A percentile compares a stretch with the other conserved stretches of the same genome.
phyloP scores from a whole-genome alignment of 257 asterid species.

The Petunia secreta region DNA sequence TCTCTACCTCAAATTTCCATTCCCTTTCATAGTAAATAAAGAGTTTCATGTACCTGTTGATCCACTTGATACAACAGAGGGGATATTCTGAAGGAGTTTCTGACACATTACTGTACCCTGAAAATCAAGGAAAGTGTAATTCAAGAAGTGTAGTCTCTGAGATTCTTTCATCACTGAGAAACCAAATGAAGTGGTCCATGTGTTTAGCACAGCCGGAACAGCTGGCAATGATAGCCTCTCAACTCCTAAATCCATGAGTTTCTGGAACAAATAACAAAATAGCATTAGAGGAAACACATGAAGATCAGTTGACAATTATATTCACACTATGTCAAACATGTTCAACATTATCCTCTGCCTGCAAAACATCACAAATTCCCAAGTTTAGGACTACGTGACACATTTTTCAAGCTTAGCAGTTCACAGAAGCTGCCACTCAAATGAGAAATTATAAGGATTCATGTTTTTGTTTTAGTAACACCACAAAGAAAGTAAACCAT shows the following conservation, averaged over 20 bases:
- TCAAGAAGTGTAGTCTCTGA: constrained; percentile 52
- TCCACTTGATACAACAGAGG: constrained; percentile 36
- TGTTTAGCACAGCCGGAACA: constrained; percentile 53
- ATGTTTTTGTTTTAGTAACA: background rate
- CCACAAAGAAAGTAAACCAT: constrained; percentile 1
- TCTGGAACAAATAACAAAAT: constrained; percentile 45
- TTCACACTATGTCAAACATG: constrained; percentile 5
- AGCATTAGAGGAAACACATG: background rate
- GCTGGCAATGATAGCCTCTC: constrained; percentile 83
- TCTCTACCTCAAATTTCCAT: background rate
- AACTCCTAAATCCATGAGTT: constrained; percentile 62
- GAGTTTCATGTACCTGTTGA: constrained; percentile 44
- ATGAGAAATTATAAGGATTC: constrained; percentile 13
- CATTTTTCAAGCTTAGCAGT: background rate
- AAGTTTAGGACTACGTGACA: background rate
- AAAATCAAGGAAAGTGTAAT: constrained; percentile 59
- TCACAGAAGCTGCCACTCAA: background rate
- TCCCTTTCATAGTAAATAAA: background rate
- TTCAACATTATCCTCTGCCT: background rate
- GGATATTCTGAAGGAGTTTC: constrained; percentile 42
- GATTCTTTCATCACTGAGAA: constrained; percentile 58
- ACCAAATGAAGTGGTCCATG: constrained; percentile 74
- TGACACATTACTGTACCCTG: constrained; percentile 75
- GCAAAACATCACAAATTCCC: background rate
- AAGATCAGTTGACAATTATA: constrained; percentile 3